Conservation (phyloP, 805 yeast species). For the Monosporozyma solicola region DNA sequence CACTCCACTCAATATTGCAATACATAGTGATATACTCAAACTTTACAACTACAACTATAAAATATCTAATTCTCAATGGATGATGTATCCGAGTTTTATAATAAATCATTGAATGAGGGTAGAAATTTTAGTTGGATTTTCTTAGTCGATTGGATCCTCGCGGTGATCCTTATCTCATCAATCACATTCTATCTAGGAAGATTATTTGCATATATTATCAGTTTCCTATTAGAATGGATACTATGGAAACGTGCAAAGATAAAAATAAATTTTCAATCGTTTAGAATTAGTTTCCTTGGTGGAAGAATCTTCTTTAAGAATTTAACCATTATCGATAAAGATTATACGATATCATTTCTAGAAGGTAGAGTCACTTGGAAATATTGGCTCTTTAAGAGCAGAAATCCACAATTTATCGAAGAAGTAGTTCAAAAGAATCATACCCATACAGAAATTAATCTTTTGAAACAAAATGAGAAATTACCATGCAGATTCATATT, state of each 20-base stretch:
- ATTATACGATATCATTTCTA: conserved; percentile 60
- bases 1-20: no score
- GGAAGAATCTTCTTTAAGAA: conserved; percentile 78
- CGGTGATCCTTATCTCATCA: conserved; percentile 51
- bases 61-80: conserved; percentile 16
- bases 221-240: conserved; percentile 41
- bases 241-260: conserved; percentile 58
- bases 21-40: no score
- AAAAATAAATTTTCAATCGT: conserved; percentile 57
- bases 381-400: conserved; percentile 60
- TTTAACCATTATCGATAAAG: conserved; percentile 60
- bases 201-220: conserved; percentile 50
- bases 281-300: conserved; percentile 70
- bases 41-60: background rate
- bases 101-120: conserved; percentile 24
- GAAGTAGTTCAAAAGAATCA: conserved; percentile 12
- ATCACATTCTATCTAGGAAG: conserved; percentile 73
- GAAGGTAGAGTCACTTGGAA: conserved; percentile 81
- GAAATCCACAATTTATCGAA: conserved; percentile 21
- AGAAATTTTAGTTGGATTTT: conserved; percentile 58
- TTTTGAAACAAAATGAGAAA: conserved; percentile 31
- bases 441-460: background rate
- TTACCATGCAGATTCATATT: conserved; percentile 51
- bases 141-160: conserved; percentile 71
- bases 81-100: conserved; percentile 22